phyloP scores from a whole-genome alignment of 1,284 basidiomycete species.

The Boletus smithii region DNA sequence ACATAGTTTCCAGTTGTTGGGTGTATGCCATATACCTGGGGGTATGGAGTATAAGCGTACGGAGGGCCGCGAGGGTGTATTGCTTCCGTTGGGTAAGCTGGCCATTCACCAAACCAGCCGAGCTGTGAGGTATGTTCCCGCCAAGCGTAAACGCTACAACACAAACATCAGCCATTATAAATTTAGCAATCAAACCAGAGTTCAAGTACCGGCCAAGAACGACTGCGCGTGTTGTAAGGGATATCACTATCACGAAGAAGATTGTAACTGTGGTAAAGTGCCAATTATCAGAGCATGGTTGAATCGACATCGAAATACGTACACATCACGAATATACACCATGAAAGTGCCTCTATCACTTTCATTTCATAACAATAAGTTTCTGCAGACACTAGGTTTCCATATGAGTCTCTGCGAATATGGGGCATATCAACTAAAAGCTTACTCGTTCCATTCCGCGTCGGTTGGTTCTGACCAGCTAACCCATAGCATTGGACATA shows the following conservation, averaged over 20 bases:
- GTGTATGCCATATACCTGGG: slow-evolving; percentile 22
- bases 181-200: not conserved
- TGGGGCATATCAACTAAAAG: not conserved
- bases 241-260: slow-evolving; percentile 43
- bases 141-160: slow-evolving; percentile 41
- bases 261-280: slow-evolving; percentile 36
- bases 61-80: slow-evolving; percentile 20
- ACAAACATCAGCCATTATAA: slow-evolving; percentile 3
- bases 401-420: slow-evolving; percentile 4
- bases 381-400: slow-evolving; percentile 48
- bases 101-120: slow-evolving; percentile 51
- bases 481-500: slow-evolving; percentile 59
- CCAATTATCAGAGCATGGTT: slow-evolving; percentile 38
- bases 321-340: slow-evolving; percentile 65
- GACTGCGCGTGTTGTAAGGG: slow-evolving; percentile 43
- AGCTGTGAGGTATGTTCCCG: slow-evolving; percentile 47
- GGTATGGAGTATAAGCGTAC: slow-evolving; percentile 22
- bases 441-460: slow-evolving; percentile 57
- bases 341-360: slow-evolving; percentile 72
- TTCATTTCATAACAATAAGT: slow-evolving; percentile 75
- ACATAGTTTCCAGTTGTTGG: slow-evolving; percentile 31
- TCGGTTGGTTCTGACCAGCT: slow-evolving; percentile 43
- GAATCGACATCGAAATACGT: slow-evolving; percentile 38
- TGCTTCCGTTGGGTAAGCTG: slow-evolving; percentile 38
- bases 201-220: slow-evolving; percentile 37